Evolutionary conservation across 2,329 filamentous ascomycete genomes (phyloP).

Genomic region (Lecanicillium sp.): DNA sequence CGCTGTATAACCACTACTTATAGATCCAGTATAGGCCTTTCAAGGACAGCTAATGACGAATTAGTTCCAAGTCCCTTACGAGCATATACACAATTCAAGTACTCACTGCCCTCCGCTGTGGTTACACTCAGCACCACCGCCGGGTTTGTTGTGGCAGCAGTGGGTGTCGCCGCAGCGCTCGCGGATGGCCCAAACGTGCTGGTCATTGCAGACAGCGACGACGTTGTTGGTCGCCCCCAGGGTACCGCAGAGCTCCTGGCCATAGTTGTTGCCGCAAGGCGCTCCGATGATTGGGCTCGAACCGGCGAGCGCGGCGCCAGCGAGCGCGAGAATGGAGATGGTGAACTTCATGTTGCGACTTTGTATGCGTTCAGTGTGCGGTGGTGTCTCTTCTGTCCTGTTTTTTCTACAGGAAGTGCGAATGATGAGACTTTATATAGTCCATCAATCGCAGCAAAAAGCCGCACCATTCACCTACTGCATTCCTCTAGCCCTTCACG

Average conservation of each 20-base stretch:
- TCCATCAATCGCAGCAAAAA: no score
- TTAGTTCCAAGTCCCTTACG: no score
- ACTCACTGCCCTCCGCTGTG: neutral
- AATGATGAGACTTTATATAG: no score
- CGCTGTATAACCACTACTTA: no score
- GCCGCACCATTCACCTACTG: no score
- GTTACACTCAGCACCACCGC: constrained; percentile 5
- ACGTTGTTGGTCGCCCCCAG: neutral
- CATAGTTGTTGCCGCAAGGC: constrained; percentile 7
- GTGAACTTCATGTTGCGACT: constrained; percentile 9
- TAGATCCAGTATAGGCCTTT: no score
- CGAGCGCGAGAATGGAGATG: constrained; percentile 1
- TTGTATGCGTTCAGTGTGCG: no score
- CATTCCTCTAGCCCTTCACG: no score
- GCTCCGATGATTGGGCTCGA: neutral
- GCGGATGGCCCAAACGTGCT: constrained; percentile 7
- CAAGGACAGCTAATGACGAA: no score
- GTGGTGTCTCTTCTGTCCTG: no score
- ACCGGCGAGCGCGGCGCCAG: neutral
- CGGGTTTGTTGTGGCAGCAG: constrained; percentile 5
- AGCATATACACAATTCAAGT: no score
- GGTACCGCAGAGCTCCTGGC: constrained; percentile 3
- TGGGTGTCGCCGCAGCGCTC: constrained; percentile 3
- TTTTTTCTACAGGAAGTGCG: no score
- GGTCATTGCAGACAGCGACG: constrained; percentile 11